Evolutionary conservation across 129 eudicot genomes (phyloP), one percentile per base, ranked within the genome.

Genomic region (Scalesia atractyloides): DNA sequence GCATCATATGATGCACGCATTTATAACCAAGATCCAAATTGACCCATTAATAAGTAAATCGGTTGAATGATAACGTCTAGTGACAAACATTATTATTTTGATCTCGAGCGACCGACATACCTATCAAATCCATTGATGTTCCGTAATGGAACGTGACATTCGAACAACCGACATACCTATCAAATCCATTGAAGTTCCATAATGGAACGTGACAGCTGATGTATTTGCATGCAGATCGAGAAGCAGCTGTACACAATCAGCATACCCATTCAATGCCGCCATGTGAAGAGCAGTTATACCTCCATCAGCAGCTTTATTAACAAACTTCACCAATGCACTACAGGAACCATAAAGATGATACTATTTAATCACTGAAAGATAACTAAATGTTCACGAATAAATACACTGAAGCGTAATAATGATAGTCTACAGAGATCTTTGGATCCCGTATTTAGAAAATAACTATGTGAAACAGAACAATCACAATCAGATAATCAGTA

Each of bases 241-340:
- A 10, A 95, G 94, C 30, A 95, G 95, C 80, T 88, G 99, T 48
- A 88, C 86, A 76, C 99, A 95, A 64, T 95, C 99, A 75, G 85
- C 86, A 78, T 88, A 83, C 39, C 96, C 99, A 69, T 95, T 95
- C 80, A 94, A 76, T 39, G 96, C 96, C 54, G 99, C 97, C 97
- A 94, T 94, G 66, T 90, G 99, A 68, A 94, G 97, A 77, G 97
- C 91, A 19, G 99, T 94, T 73, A 90, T 88, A 34, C 99, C 99
- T 75, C 99, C 93, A 76, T 94, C 99, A 62, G 99, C 99, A 57
- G 96, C 88, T 76, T 85, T 94, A 82, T 88, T 94, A 68, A 94
- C 89, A 80, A 94, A 90, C 77, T 90, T 94, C 26, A 83, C 87
- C 83, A 94, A 80, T n/a, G 88, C 96, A 80, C 98, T 93, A 85